A percentile compares a stretch with the other conserved stretches of the same genome.
phyloP scores from a whole-genome alignment of 2,329 filamentous ascomycete genomes.

The Microdochium paspali region DNA sequence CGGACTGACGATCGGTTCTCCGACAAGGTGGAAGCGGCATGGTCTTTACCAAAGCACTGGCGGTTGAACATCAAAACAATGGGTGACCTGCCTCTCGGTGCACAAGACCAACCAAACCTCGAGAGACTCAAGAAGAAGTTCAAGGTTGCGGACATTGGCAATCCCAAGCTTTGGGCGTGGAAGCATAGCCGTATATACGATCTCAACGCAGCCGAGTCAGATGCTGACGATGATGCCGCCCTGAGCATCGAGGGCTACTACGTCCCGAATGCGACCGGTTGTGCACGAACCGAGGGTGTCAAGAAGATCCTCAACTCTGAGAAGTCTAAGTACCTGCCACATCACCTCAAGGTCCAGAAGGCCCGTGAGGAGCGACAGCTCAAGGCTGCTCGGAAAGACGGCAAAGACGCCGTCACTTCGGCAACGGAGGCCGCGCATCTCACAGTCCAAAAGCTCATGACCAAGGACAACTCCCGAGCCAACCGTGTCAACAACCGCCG shows the following conservation, averaged over 20 bases:
- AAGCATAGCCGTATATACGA: constrained; percentile 44
- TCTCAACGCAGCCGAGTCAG: constrained; percentile 34
- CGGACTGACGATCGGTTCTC: constrained; percentile 38
- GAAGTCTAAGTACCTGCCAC: constrained; percentile 95
- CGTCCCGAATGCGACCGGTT: constrained; percentile 75
- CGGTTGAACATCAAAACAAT: constrained; percentile 35
- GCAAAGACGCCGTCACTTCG: constrained; percentile 54
- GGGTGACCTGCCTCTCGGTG: constrained; percentile 30
- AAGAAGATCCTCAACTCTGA: constrained; percentile 96
- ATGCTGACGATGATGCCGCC: constrained; percentile 18
- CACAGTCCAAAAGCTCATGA: constrained; percentile 68
- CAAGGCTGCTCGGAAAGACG: constrained; percentile 53
- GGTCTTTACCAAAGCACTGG: constrained; percentile 34
- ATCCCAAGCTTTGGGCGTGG: constrained; percentile 49
- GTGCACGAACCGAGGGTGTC: constrained; percentile 82
- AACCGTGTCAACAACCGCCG: constrained; percentile 95
- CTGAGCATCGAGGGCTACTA: constrained; percentile 58
- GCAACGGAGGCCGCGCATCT: constrained; percentile 65
- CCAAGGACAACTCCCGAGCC: constrained; percentile 83
- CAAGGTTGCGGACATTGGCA: constrained; percentile 30
- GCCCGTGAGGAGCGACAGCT: constrained; percentile 85
- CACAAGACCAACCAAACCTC: constrained; percentile 38
- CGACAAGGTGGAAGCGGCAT: constrained; percentile 33
- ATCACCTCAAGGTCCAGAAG: constrained; percentile 93
- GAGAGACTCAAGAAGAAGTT: constrained; percentile 39